Conservation (phyloP, 108 stramenopile genomes). For the Fragilaria radians region DNA sequence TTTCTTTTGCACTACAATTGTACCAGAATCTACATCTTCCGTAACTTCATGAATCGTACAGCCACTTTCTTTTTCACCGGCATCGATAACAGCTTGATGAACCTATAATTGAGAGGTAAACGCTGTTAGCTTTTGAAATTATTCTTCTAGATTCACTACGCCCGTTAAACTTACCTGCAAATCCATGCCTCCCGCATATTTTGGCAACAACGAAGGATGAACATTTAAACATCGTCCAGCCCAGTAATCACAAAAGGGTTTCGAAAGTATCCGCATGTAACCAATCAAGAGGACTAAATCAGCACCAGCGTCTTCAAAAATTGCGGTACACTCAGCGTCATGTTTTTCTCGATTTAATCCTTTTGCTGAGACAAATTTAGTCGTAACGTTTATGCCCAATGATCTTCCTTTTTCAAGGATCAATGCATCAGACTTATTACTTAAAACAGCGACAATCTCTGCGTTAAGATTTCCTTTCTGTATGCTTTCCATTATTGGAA, state of each 20-base stretch:
- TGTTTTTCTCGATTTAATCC: conserved; percentile 82
- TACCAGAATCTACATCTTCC: conserved; percentile 96
- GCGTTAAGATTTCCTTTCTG: conserved; percentile 73
- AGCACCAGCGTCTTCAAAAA: conserved; percentile 84
- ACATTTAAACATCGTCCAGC: conserved; percentile 93
- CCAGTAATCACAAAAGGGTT: conserved; percentile 84
- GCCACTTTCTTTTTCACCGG: conserved; percentile 86
- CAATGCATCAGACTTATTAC: conserved; percentile 74
- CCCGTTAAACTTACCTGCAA: conserved; percentile 29
- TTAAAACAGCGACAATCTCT: conserved; percentile 87
- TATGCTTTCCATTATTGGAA: conserved; percentile 92
- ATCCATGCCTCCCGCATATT: conserved; percentile 99
- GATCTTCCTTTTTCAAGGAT: conserved; percentile 88
- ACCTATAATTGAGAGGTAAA: conserved; percentile 41
- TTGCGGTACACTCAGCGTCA: conserved; percentile 89
- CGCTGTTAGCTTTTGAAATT: neutral
- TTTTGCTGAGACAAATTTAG: conserved; percentile 70
- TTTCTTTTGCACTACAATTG: conserved; percentile 87
- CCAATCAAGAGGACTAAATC: conserved; percentile 95
- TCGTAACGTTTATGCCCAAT: conserved; percentile 82
- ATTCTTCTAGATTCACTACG: neutral
- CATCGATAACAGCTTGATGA: conserved; percentile 95
- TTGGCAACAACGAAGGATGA: conserved; percentile 97
- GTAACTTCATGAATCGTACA: conserved; percentile 98
- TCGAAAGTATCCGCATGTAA: conserved; percentile 98